These are phyloP conservation scores for Corylus heterophylla DNA, from an alignment of 306 rosid genomes.

Conservation along the genomic window DNA sequence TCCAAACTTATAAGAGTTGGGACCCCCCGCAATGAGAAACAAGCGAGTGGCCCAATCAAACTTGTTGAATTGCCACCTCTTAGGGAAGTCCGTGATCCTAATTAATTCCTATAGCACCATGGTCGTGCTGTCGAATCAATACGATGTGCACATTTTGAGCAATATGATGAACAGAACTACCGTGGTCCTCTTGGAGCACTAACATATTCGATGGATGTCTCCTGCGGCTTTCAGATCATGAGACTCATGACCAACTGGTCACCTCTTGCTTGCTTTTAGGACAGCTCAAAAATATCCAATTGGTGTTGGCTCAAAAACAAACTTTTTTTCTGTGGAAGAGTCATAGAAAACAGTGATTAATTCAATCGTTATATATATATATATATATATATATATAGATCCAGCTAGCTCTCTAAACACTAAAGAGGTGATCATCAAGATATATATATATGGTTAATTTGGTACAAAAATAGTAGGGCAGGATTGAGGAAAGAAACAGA, in stretches of 20 bases:
- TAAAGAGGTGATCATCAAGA: too few species aligned
- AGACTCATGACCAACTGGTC: background rate
- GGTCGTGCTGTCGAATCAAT: background rate
- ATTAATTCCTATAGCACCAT: background rate
- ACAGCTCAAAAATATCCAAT: background rate
- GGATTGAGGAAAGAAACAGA: background rate
- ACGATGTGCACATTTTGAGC: background rate
- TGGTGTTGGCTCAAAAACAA: too few species aligned
- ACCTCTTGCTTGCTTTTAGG: background rate
- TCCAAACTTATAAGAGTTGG: background rate
- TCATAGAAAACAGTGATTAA: background rate
- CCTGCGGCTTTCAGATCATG: conserved; percentile 6
- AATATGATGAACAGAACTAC: background rate
- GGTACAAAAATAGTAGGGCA: background rate
- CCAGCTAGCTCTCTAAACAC: too few species aligned
- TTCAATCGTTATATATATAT: too few species aligned
- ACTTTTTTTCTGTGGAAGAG: background rate
- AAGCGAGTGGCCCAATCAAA: background rate
- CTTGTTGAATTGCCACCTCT: background rate
- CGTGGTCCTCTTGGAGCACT: conserved; percentile 5
- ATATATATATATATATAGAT: too few species aligned
- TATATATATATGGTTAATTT: background rate
- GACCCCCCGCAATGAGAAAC: background rate
- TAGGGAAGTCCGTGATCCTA: background rate
- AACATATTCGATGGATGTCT: background rate